A percentile compares a stretch with the other conserved stretches of the same genome.
Evolutionary conservation across 1,284 basidiomycete species (phyloP).

Genomic region (Caloboletus firmus): DNA sequence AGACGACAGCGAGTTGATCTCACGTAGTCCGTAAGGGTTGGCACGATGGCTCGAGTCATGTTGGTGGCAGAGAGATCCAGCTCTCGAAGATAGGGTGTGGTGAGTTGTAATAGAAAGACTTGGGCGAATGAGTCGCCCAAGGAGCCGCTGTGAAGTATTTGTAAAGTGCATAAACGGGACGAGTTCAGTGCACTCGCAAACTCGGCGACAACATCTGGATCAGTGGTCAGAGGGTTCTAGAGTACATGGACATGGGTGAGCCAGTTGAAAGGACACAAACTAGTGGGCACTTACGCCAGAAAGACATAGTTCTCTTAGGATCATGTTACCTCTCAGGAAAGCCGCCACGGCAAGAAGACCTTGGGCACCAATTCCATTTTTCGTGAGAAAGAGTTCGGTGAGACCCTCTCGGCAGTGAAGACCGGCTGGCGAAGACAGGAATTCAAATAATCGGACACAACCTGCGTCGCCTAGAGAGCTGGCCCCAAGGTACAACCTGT

Average conservation of each 20-base stretch:
- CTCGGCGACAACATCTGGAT: constrained; percentile 33
- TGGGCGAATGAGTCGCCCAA: constrained; percentile 49
- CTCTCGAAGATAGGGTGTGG: constrained; percentile 49
- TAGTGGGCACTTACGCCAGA: constrained; percentile 50
- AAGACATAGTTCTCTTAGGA: constrained; percentile 52
- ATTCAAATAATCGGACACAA: constrained; percentile 53
- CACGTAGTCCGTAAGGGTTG: constrained; percentile 50
- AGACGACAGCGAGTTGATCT: constrained; percentile 42
- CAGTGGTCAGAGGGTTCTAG: constrained; percentile 32
- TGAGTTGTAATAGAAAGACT: constrained; percentile 50
- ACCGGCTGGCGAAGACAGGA: constrained; percentile 51
- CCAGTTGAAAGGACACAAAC: constrained; percentile 32
- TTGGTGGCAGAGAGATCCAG: constrained; percentile 56
- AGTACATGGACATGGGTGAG: constrained; percentile 1
- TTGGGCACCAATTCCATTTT: constrained; percentile 53
- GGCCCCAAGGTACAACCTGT: constrained; percentile 31
- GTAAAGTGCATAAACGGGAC: constrained; percentile 32
- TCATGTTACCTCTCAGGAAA: constrained; percentile 50
- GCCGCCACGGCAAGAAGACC: constrained; percentile 54
- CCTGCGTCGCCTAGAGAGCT: constrained; percentile 50
- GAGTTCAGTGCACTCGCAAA: constrained; percentile 32
- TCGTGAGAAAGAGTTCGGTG: constrained; percentile 56
- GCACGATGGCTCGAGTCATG: constrained; percentile 47
- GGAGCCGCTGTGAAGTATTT: constrained; percentile 28
- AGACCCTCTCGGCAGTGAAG: constrained; percentile 42